Conservation (phyloP, 148 eudicot genomes). For the Chenopodium quinoa region DNA sequence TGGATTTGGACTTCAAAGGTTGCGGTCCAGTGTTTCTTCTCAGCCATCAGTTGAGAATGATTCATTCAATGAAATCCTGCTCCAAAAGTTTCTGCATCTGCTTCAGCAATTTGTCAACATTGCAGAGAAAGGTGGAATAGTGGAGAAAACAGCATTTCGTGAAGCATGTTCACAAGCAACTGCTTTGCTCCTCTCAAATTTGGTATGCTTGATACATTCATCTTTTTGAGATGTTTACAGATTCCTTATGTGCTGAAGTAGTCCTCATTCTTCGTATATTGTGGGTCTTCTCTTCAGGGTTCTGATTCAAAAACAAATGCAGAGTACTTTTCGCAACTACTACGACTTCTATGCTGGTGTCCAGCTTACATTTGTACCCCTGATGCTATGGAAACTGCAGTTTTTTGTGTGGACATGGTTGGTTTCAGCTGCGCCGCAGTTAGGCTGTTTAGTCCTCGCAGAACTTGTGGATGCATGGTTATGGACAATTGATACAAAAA, state of each 20-base stretch:
- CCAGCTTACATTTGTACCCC: slow-evolving; percentile 93
- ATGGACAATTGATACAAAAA: slow-evolving; percentile 94
- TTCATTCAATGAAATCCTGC: slow-evolving; percentile 80
- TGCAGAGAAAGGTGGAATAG: slow-evolving; percentile 79
- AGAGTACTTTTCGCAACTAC: slow-evolving; percentile 85
- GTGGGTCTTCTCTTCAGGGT: slow-evolving; percentile 40
- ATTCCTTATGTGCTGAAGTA: slow-evolving; percentile 14
- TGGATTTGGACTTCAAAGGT: slow-evolving; percentile 53
- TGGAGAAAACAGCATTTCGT: slow-evolving; percentile 85
- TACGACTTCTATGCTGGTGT: slow-evolving; percentile 99
- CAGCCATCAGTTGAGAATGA: slow-evolving; percentile 56
- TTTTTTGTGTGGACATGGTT: slow-evolving; percentile 99
- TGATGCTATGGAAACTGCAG: slow-evolving; percentile 96
- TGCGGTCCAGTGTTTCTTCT: slow-evolving; percentile 51
- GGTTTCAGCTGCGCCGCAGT: slow-evolving; percentile 95
- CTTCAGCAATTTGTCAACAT: slow-evolving; percentile 82
- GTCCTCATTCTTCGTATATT: slow-evolving; percentile 14
- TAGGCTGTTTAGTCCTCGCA: slow-evolving; percentile 92
- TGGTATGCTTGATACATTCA: slow-evolving; percentile 45
- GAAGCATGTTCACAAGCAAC: slow-evolving; percentile 97
- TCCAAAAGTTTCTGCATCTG: slow-evolving; percentile 75
- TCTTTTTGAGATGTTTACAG: slow-evolving; percentile 17
- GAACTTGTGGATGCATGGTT: slow-evolving; percentile 99
- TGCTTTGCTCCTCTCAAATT: slow-evolving; percentile 85
- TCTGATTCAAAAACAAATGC: slow-evolving; percentile 64